Evolutionary conservation across 2,329 filamentous ascomycete genomes (phyloP), one percentile per base, ranked within the genome.

Genomic region (Chaetothyriales sp.): DNA sequence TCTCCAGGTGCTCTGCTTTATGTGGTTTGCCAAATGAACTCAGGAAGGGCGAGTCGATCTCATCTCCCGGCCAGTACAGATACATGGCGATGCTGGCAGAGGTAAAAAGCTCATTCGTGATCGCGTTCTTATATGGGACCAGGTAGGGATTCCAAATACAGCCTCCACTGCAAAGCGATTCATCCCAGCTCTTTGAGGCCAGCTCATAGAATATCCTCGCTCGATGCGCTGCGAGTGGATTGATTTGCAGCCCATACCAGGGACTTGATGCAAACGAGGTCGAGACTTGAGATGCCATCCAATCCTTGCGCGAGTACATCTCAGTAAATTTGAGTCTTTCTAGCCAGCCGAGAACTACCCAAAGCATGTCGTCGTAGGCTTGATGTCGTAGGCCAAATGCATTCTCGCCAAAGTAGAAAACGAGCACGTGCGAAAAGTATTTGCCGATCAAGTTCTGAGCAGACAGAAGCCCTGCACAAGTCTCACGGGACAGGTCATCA

Each of bases 341-440:
- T 49, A 95, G 71, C 89, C 90, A 95, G 56, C 85, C 87, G 40
- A 97, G 75, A 2, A 94, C 88, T 1, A 95, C 88, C 90, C 90
- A 97, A 2, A 95, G 77, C 71, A 95, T 94, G 65, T 97, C 90
- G 64, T 95, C 90, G 65, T 83, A 94, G 0, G 90, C 90, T 72
- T 92, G 74, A 52, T 81, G 79, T 45, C 86, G 77, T 48, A 95
- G 76, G 25, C 77, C 74, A 57, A 89, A 81, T 4, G 82, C 77
- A 65, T 95, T 81, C 65, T 97, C 87, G 18, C 86, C 88, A 64
- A 90, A 94, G 65, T 94, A 95, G 60, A 84, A 94, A 7, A 81
- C 78, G 4, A 82, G 72, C 0, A 83, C 71, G 53, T 95, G 86
- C 0, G 81, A 77, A 65, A 94, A 95, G 66, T 89, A 89, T 28